A percentile compares a stretch with the other conserved stretches of the same genome.
Conservation (phyloP, 805 yeast species). For the Wickerhamomyces ciferrii region DNA sequence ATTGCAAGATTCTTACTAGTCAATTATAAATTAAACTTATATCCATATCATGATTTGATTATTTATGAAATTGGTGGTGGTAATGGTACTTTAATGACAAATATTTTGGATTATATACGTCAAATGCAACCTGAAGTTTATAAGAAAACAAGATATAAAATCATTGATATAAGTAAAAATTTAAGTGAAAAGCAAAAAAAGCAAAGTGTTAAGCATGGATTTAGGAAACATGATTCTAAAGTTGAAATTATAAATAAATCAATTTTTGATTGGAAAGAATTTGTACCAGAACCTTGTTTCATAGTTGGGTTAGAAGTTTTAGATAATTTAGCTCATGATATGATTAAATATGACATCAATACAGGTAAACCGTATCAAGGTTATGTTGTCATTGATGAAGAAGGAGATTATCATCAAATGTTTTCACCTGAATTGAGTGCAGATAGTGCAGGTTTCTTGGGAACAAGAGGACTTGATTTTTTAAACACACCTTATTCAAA, state of each 20-base stretch:
- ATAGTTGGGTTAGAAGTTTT: conserved; percentile 79
- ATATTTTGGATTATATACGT: conserved; percentile 61
- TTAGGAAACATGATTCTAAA: conserved; percentile 39
- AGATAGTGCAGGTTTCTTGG: conserved; percentile 50
- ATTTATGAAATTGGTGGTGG: conserved; percentile 92
- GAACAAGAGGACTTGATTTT: conserved; percentile 26
- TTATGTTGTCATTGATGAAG: conserved; percentile 63
- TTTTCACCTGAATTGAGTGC: conserved; percentile 57
- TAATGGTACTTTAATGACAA: conserved; percentile 79
- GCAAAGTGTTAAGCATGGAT: conserved; percentile 7
- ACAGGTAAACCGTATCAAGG: conserved; percentile 73
- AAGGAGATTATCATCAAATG: conserved; percentile 73
- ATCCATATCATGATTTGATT: conserved; percentile 65
- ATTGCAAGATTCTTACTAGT: conserved; percentile 74
- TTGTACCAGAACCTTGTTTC: conserved; percentile 62
- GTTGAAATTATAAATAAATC: conserved; percentile 69
- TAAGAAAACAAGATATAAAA: conserved; percentile 48
- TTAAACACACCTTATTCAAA: conserved; percentile 17
- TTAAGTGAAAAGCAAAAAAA: conserved; percentile 23
- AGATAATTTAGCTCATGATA: conserved; percentile 81
- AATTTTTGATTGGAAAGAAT: conserved; percentile 65
- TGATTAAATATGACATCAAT: conserved; percentile 64
- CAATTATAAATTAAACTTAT: conserved; percentile 61
- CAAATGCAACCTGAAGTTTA: conserved; percentile 70
- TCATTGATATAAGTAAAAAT: conserved; percentile 17